Evolutionary conservation across 768 basidiomycete species (phyloP).

Genomic region (Lactifluus rugatus): DNA sequence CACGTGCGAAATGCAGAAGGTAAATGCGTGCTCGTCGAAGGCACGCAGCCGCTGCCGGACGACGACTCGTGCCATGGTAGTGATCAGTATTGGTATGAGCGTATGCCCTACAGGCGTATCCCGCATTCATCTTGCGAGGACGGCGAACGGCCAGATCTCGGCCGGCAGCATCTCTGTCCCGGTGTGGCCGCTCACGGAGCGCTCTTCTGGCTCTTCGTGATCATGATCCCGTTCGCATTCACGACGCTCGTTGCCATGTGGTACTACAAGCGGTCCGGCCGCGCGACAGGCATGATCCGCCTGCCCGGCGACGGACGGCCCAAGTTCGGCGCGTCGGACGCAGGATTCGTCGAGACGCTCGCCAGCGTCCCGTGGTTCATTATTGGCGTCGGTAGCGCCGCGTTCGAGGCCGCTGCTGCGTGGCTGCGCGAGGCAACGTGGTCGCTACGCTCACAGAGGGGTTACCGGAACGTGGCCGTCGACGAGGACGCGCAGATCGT

Average conservation of each 20-base stretch:
- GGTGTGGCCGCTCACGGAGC: constrained; percentile 63
- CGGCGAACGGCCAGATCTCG: constrained; percentile 70
- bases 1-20: constrained; percentile 56
- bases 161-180: constrained; percentile 67
- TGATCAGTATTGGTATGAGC: constrained; percentile 86
- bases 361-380: constrained; percentile 89
- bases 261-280: constrained; percentile 69
- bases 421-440: constrained; percentile 32
- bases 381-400: constrained; percentile 66
- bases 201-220: constrained; percentile 77
- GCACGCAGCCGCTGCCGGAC: constrained; percentile 48
- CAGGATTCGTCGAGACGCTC: constrained; percentile 54
- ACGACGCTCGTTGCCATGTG: constrained; percentile 71
- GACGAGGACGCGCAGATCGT: constrained; percentile 87
- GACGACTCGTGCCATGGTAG: constrained; percentile 55
- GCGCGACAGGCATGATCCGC: constrained; percentile 69
- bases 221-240: constrained; percentile 67
- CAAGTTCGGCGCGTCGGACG: constrained; percentile 30
- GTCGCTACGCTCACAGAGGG: constrained; percentile 42
- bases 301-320: constrained; percentile 45
- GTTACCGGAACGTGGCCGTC: constrained; percentile 62
- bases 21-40: constrained; percentile 69
- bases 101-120: constrained; percentile 85
- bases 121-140: constrained; percentile 82
- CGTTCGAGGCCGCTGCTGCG: constrained; percentile 53